phyloP scores from a whole-genome alignment of 148 eudicot species.

The Dysphania ambrosioides region DNA sequence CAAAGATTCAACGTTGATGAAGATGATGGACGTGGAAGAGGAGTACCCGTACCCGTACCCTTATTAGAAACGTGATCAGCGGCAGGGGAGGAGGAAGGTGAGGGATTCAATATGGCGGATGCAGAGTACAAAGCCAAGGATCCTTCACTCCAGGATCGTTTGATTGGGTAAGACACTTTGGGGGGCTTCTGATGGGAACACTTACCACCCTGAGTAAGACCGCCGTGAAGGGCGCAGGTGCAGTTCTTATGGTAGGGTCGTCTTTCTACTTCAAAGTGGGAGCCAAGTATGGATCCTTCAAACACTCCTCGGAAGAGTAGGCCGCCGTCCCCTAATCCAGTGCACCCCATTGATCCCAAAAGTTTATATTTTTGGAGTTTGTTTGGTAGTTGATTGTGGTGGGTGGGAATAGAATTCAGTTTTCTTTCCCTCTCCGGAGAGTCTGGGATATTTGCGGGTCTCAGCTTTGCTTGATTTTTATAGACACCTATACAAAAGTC shows the following conservation, averaged over 20 bases:
- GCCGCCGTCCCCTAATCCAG: constrained; percentile 9
- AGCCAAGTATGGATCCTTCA: constrained; percentile 16
- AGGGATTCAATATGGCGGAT: not conserved
- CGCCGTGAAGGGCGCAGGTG: constrained; percentile 23
- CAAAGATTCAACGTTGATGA: not conserved
- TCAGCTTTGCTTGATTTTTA: not conserved
- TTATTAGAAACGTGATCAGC: not conserved
- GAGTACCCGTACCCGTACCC: too few relatives aligned
- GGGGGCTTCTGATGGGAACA: not conserved
- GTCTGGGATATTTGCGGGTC: not conserved
- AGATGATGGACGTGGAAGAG: not conserved
- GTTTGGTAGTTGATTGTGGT: too few relatives aligned
- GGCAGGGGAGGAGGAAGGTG: constrained; percentile 17
- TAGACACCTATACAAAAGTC: too few relatives aligned
- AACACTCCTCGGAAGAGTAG: constrained; percentile 16
- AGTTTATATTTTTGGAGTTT: too few relatives aligned
- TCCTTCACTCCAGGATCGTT: constrained; percentile 25
- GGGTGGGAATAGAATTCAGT: not conserved
- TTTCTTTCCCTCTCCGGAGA: not conserved
- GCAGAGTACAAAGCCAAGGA: constrained; percentile 19
- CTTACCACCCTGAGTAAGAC: not conserved
- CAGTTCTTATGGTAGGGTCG: constrained; percentile 30
- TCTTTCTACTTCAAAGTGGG: constrained; percentile 16
- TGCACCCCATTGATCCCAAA: not conserved
- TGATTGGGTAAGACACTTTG: constrained; percentile 49